Evolutionary conservation across 1,284 basidiomycete species (phyloP).

Genomic region (Trametes pubescens): DNA sequence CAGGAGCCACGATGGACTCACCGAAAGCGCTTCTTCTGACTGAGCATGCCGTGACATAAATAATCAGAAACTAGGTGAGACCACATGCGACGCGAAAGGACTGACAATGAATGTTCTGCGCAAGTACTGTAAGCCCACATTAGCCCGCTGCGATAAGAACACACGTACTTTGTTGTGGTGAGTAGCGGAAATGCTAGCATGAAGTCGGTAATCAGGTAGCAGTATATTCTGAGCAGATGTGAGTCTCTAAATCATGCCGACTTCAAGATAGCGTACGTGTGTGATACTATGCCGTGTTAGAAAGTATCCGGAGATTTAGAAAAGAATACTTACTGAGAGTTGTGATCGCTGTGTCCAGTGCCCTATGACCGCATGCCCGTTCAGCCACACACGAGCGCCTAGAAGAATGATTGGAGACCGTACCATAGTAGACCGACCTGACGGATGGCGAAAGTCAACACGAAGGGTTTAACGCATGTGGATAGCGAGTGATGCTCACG

Average conservation of each 20-base stretch:
- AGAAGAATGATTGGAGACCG: not conserved
- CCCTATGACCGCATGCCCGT: constrained; percentile 25
- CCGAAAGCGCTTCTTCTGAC: constrained; percentile 47
- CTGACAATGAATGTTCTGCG: constrained; percentile 50
- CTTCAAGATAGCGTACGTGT: constrained; percentile 40
- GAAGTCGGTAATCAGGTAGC: constrained; percentile 49
- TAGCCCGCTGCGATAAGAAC: no score
- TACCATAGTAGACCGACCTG: constrained; percentile 46
- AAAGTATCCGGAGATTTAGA: not conserved
- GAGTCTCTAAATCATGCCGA: not conserved
- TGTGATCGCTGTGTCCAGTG: constrained; percentile 39
- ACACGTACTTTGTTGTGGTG: constrained; percentile 46
- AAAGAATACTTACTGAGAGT: constrained; percentile 40
- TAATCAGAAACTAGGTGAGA: no score
- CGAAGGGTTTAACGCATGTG: not conserved
- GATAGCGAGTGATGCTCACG: constrained; percentile 35
- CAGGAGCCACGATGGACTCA: constrained; percentile 28
- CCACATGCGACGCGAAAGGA: not conserved
- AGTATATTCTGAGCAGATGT: constrained; percentile 40
- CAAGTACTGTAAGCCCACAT: not conserved
- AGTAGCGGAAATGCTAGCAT: constrained; percentile 42
- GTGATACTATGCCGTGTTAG: constrained; percentile 40
- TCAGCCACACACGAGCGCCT: not conserved
- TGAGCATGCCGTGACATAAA: constrained; percentile 23
- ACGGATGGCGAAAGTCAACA: not conserved